Evolutionary conservation across 345 rosid species (phyloP).

Genomic region (Gossypium thurberi): DNA sequence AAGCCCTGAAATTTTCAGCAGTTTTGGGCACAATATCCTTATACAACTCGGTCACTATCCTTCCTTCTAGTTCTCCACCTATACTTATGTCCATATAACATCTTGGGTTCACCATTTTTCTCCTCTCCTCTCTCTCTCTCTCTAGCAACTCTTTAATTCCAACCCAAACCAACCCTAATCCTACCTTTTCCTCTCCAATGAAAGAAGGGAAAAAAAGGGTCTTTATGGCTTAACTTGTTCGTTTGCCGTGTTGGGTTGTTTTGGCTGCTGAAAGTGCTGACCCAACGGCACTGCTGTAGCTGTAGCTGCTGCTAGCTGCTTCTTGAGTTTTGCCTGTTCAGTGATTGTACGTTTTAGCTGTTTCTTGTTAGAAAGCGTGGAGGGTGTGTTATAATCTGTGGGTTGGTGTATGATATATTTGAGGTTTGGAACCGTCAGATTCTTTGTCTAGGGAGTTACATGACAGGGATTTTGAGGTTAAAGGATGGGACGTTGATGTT

Average conservation of each 20-base stretch:
- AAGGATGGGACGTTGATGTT: not conserved
- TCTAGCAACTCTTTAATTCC: not conserved
- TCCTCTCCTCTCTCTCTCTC: not conserved
- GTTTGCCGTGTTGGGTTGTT: constrained; percentile 4
- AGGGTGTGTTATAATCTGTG: not conserved
- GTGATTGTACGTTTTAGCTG: not conserved
- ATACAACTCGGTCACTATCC: constrained; percentile 79
- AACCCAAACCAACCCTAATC: constrained; percentile 9
- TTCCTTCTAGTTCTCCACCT: constrained; percentile 88
- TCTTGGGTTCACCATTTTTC: constrained; percentile 52
- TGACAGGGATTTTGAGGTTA: constrained; percentile 2
- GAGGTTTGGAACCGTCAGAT: not conserved
- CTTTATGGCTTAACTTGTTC: not conserved
- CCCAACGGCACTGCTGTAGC: not conserved
- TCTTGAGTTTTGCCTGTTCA: not conserved
- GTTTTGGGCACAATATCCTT: constrained; percentile 81
- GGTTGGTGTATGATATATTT: not conserved
- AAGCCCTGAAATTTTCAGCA: constrained; percentile 84
- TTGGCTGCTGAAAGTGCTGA: constrained; percentile 1
- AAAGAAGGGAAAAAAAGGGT: too few relatives aligned
- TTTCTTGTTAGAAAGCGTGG: not conserved
- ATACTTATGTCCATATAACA: constrained; percentile 84
- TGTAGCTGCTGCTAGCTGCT: not conserved
- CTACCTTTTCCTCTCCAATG: not conserved
- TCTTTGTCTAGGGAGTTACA: not conserved